These are phyloP conservation scores for Fusarium papillatum DNA, from an alignment of 2,329 filamentous ascomycete species.

Conservation along the genomic window DNA sequence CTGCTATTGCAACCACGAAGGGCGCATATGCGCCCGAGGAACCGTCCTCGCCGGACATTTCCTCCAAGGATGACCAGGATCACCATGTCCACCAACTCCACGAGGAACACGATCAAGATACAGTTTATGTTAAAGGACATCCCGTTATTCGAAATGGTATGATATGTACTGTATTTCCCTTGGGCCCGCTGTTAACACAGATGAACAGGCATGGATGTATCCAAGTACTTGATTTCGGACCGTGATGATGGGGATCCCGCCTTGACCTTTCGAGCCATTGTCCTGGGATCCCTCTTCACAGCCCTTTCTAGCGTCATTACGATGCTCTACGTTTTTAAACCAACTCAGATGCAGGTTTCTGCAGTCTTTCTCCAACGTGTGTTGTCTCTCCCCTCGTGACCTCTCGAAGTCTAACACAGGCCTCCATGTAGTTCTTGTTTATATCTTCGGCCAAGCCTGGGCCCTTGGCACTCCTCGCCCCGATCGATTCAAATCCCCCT, in stretches of 20 bases:
- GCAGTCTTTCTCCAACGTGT: not conserved
- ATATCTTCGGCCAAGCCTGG: not conserved
- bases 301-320: conserved; percentile 37
- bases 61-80: not conserved
- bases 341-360: not conserved
- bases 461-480: not conserved
- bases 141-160: not conserved
- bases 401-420: not conserved
- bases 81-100: not conserved
- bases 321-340: conserved; percentile 20
- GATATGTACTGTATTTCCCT: no score
- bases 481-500: not conserved
- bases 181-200: no score
- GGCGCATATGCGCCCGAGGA: not conserved
- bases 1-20: not conserved
- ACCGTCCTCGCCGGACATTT: not conserved
- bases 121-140: not conserved
- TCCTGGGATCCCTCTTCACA: conserved; percentile 21
- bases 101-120: not conserved
- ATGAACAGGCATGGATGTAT: conserved; percentile 31
- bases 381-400: accelerated
- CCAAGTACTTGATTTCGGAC: conserved; percentile 33
- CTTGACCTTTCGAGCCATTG: conserved; percentile 36
- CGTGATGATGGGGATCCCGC: conserved; percentile 37
- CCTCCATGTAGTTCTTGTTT: not conserved